Percentiles rank a stretch among this genome's conserved stretches.
Conservation (phyloP, 768 basidiomycete species). For the Mycena chlorophos region DNA sequence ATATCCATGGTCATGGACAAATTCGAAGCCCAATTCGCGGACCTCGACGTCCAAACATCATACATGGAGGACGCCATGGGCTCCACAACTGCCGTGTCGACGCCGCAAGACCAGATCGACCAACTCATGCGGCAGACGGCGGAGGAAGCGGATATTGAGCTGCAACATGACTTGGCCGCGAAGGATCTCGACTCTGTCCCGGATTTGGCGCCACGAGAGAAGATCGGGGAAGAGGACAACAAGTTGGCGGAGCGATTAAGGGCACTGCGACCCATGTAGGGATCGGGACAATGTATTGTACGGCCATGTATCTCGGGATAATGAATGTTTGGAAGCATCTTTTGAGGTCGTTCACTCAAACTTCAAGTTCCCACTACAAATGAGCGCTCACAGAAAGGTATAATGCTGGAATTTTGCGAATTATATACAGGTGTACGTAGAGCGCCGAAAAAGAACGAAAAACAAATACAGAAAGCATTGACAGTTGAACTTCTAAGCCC, state of each 20-base stretch:
- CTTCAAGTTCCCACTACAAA: too few relatives aligned
- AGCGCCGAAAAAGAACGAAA: neutral
- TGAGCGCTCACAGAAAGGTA: too few relatives aligned
- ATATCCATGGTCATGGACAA: conserved; percentile 99
- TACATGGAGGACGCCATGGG: conserved; percentile 99
- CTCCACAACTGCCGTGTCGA: conserved; percentile 86
- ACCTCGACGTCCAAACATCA: conserved; percentile 95
- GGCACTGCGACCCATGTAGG: conserved; percentile 80
- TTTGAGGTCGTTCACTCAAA: too few relatives aligned
- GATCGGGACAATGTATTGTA: conserved; percentile 22
- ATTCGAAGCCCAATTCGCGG: conserved; percentile 94
- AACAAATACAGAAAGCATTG: too few relatives aligned
- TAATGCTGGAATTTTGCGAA: too few relatives aligned
- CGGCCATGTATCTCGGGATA: too few relatives aligned
- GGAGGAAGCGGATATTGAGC: conserved; percentile 94
- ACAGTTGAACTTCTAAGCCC: too few relatives aligned
- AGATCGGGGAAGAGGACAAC: conserved; percentile 72
- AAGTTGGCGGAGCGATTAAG: conserved; percentile 84
- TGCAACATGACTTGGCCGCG: conserved; percentile 84
- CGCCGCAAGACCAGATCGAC: conserved; percentile 97
- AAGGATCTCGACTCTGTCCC: conserved; percentile 62
- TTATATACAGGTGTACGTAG: too few relatives aligned
- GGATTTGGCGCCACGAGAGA: conserved; percentile 53
- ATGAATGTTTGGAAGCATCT: too few relatives aligned
- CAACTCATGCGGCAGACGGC: conserved; percentile 88